Evolutionary conservation across 305 asterid genomes (phyloP), one percentile per base, ranked within the genome.

Genomic region (Plantago rigida): DNA sequence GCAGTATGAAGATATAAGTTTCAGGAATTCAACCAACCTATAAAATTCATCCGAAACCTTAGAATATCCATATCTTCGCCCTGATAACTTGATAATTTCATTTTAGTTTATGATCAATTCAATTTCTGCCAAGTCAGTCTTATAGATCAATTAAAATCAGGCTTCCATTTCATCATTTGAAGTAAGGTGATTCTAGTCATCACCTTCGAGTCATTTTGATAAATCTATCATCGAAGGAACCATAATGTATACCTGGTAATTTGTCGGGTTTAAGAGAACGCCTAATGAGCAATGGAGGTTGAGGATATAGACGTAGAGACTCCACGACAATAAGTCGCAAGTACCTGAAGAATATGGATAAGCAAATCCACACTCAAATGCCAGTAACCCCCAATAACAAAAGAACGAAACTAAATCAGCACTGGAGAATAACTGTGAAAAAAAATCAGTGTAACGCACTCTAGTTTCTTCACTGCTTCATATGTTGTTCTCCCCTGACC

Each of bases 231-330:
- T 13, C 39, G 36, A 3, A 60, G 22, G 56, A 52, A 17, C 2
- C 15, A 11, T 8, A 13, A 49, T 4, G 50, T 17, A 64, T 75
- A 91, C 98, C 96, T 24, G 98, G 98, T 71, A 91, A 71, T 59
- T 31, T 73, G 72, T 91, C 95, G 15, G 94, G 36, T 61, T 62
- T 77, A 63, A 91, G 93, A 75, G 98, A 64, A 73, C 96, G 98
- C 71, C 98, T 82, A 63, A 91, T 91, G 34, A 91, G 96, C 84
- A 91, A 78, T 8, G 98, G 95, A 62, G 98, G 98, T 71, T 91
- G 98, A 51, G 98, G 98, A 72, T 81, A 91, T 67, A 91, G 79
- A 15, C 96, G 95, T 63, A 91, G 75, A 52, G 93, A 13, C 73
- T 91, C 98, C 53, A 83, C 95, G 61, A 88, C 89, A 65, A 91